Evolutionary conservation across 495 filamentous ascomycete genomes (phyloP).

Genomic region (Penicillium goetzii): DNA sequence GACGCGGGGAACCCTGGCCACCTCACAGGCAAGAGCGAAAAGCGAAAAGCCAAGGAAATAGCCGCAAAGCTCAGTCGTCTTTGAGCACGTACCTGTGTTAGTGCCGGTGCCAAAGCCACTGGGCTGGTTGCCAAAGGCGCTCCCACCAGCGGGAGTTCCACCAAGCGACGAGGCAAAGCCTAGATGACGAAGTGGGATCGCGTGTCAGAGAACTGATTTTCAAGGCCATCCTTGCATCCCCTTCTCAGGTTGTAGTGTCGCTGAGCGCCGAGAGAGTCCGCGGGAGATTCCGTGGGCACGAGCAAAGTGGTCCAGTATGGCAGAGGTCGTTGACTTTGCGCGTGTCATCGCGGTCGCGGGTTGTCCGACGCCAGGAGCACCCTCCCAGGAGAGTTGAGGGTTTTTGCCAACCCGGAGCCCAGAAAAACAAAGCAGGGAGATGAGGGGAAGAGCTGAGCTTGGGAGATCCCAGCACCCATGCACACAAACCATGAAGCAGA

Average conservation of each 20-base stretch:
- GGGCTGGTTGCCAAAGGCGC: constrained; percentile 49
- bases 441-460: constrained; percentile 22
- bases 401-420: constrained; percentile 3
- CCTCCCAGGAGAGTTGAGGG: constrained; percentile 25
- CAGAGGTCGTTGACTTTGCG: constrained; percentile 23
- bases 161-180: constrained; percentile 58
- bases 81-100: constrained; percentile 59
- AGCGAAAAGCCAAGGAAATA: constrained; percentile 16
- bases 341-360: constrained; percentile 39
- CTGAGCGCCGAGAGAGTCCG: constrained; percentile 37
- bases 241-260: constrained; percentile 49
- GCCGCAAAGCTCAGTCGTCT: constrained; percentile 37
- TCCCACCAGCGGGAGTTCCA: constrained; percentile 40
- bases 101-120: constrained; percentile 63
- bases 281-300: constrained; percentile 27
- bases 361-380: constrained; percentile 42
- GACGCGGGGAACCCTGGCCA: neutral
- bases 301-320: constrained; percentile 17
- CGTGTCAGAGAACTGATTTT: constrained; percentile 47
- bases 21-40: constrained; percentile 16
- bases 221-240: constrained; percentile 38
- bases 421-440: constrained; percentile 28
- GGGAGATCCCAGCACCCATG: constrained; percentile 4
- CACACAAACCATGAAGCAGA: constrained; percentile 5
- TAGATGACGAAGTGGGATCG: constrained; percentile 50